Conservation (phyloP, 176 grass and related monocot species). For the Cocos nucifera region DNA sequence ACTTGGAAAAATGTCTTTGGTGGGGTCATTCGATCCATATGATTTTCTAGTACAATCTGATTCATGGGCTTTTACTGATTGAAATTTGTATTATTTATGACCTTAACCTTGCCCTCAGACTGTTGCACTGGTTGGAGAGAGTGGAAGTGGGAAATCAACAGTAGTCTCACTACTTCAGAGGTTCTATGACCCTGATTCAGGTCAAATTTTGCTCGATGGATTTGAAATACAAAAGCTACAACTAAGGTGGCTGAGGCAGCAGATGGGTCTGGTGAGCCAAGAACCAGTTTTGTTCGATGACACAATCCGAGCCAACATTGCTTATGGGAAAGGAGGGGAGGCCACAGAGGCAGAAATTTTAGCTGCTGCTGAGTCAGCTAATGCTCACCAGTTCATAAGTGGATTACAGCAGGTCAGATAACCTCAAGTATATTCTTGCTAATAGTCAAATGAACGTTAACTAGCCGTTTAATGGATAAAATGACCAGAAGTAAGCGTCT, state of each 20-base stretch:
- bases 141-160: conserved; percentile 17
- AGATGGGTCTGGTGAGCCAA: conserved; percentile 12
- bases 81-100: not conserved
- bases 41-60: not conserved
- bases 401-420: conserved; percentile 8
- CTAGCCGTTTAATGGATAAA: not conserved
- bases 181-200: conserved; percentile 12
- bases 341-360: conserved; percentile 10
- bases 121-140: conserved; percentile 7
- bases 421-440: not conserved
- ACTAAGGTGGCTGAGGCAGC: conserved; percentile 8
- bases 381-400: conserved; percentile 12
- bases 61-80: not conserved
- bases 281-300: conserved; percentile 11
- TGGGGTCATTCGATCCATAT: not conserved
- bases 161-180: conserved; percentile 10
- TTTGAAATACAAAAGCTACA: conserved; percentile 1
- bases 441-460: not conserved
- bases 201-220: conserved; percentile 10
- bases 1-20: not conserved
- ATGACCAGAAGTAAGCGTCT: not conserved
- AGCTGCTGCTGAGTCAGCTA: conserved; percentile 6
- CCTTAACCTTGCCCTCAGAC: not conserved
- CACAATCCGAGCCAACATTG: conserved; percentile 8
- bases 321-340: conserved; percentile 10